Evolutionary conservation across 2,329 filamentous ascomycete genomes (phyloP).

Genomic region (Blumeria graminis): DNA sequence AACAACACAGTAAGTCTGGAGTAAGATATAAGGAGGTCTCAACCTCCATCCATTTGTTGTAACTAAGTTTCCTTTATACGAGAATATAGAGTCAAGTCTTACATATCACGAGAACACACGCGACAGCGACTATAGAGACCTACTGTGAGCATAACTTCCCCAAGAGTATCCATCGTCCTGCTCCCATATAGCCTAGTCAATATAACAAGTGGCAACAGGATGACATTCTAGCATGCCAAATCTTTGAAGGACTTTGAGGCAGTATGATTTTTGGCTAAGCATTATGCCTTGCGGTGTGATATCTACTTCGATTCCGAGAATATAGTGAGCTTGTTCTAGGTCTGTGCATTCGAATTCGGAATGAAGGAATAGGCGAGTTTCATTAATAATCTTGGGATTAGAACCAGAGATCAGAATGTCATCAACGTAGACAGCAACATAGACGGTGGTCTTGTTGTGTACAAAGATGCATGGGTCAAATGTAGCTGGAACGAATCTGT

Average conservation of each 20-base stretch:
- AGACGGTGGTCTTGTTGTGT: neutral
- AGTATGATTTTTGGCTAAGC: neutral
- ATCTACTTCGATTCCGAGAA: neutral
- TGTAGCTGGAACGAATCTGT: neutral
- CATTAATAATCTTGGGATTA: neutral
- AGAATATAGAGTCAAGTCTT: too few relatives aligned
- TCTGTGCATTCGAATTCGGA: neutral
- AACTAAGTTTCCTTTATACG: too few relatives aligned
- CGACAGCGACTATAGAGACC: too few relatives aligned
- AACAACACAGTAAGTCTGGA: too few relatives aligned
- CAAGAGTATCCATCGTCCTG: too few relatives aligned
- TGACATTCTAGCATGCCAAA: neutral
- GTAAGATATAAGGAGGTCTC: too few relatives aligned
- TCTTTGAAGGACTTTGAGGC: neutral
- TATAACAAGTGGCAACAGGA: conserved; percentile 1
- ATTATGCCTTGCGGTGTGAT: neutral
- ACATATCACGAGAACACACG: too few relatives aligned
- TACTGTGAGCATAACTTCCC: too few relatives aligned
- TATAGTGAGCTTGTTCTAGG: neutral
- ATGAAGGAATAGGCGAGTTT: neutral
- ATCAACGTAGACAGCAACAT: neutral
- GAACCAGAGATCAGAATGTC: neutral
- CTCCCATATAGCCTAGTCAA: too few relatives aligned
- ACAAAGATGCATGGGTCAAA: conserved; percentile 1
- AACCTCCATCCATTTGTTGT: too few relatives aligned